These are phyloP conservation scores for Pichia sp. DNA, from an alignment of 1,139 yeast species.

Conservation along the genomic window DNA sequence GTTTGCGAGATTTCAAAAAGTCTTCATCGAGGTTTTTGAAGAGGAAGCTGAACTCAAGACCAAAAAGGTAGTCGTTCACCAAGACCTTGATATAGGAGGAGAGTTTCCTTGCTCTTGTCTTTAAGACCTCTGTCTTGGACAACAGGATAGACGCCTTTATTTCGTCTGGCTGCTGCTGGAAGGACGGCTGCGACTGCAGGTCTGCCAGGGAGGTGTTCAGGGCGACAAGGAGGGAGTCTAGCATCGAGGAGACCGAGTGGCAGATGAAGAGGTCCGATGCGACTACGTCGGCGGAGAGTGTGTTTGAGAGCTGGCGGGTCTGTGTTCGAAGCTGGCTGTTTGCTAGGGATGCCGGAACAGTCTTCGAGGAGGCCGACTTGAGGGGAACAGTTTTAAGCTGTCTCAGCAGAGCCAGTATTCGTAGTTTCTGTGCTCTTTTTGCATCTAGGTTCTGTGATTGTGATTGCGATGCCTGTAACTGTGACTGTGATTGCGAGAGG, in stretches of 20 bases:
- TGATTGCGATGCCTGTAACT: background rate
- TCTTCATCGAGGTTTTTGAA: slow-evolving; percentile 14
- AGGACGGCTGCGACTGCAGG: background rate
- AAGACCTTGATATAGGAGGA: slow-evolving; percentile 24
- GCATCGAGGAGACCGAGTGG: background rate
- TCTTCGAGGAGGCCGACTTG: background rate
- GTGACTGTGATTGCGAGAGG: background rate
- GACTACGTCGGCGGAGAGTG: background rate
- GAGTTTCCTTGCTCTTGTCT: slow-evolving; percentile 13
- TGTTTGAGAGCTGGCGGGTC: background rate
- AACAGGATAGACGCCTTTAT: background rate
- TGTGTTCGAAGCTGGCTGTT: background rate
- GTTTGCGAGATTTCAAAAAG: slow-evolving; percentile 19
- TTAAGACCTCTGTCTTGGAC: slow-evolving; percentile 13
- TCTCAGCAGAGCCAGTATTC: slow-evolving; percentile 10
- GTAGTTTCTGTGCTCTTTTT: slow-evolving; percentile 10
- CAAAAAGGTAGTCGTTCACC: slow-evolving; percentile 27
- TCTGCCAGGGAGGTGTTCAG: background rate
- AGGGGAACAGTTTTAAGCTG: slow-evolving; percentile 7
- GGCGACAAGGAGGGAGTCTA: background rate
- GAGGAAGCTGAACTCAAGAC: slow-evolving; percentile 18
- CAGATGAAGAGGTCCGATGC: background rate
- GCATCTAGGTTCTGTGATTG: too few species aligned
- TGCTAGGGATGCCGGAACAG: background rate
- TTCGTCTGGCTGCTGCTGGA: background rate